phyloP scores from a whole-genome alignment of 345 rosid genomes.

The Cochlearia excelsa region DNA sequence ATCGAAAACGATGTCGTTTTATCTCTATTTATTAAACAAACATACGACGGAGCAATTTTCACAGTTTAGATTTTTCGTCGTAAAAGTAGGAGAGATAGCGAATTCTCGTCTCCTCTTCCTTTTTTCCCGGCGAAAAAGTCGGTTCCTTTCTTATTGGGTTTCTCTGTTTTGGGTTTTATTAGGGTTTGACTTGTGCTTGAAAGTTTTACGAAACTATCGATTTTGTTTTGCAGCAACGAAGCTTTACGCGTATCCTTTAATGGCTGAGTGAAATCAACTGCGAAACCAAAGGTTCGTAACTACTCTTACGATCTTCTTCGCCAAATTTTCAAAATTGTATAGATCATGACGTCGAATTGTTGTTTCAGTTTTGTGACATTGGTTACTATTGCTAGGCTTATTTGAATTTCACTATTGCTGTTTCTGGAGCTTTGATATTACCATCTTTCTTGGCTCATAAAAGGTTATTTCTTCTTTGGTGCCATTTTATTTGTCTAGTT shows the following conservation, averaged over 20 bases:
- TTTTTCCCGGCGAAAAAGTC: no score
- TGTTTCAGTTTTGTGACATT: conserved; percentile 68
- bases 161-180: no score
- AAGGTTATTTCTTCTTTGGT: conserved; percentile 44
- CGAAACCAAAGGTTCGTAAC: conserved; percentile 55
- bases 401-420: conserved; percentile 76
- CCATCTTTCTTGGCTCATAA: conserved; percentile 71
- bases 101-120: no score
- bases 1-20: no score
- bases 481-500: background rate
- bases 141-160: no score
- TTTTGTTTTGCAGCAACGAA: conserved; percentile 33
- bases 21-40: no score
- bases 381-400: conserved; percentile 68
- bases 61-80: no score
- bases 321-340: conserved; percentile 1
- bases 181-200: no score
- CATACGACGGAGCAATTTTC: no score
- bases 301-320: conserved; percentile 12
- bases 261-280: conserved; percentile 83
- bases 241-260: conserved; percentile 67
- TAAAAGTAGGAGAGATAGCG: no score
- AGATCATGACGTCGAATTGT: conserved; percentile 20
- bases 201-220: no score
- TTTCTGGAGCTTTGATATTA: conserved; percentile 78